Conservation (phyloP, 2,329 filamentous ascomycete genomes). For the Calonectria naviculata region DNA sequence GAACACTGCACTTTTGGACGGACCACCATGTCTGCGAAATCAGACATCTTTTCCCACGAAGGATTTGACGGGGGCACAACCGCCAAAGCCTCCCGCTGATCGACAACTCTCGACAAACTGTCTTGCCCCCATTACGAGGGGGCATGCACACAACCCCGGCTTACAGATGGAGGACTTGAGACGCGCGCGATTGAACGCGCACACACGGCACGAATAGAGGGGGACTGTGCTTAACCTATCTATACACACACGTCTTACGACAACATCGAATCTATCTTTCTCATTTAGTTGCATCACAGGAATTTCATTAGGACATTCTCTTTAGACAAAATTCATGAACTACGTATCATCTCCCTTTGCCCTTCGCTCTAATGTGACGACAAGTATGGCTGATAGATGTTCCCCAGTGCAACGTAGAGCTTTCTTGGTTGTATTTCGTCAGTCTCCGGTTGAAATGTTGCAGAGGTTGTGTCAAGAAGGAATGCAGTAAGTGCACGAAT, state of each 20-base stretch:
- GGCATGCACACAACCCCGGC: background rate
- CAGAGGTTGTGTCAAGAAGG: too few relatives aligned
- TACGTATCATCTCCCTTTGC: background rate
- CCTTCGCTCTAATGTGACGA: background rate
- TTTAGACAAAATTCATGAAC: background rate
- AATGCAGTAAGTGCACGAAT: too few relatives aligned
- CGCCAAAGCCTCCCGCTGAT: constrained; percentile 2
- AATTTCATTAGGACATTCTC: constrained; percentile 10
- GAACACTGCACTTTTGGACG: constrained; percentile 1
- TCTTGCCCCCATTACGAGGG: background rate
- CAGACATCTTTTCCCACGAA: background rate
- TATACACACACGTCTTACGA: background rate
- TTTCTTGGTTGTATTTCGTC: too few relatives aligned
- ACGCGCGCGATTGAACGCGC: background rate
- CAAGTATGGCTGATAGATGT: background rate
- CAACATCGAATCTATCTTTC: background rate
- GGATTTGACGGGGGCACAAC: background rate
- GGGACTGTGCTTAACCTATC: background rate
- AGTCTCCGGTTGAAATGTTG: too few relatives aligned
- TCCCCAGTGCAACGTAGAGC: too few relatives aligned
- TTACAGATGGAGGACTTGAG: background rate
- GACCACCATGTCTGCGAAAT: background rate
- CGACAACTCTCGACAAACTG: background rate
- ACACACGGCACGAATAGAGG: background rate
- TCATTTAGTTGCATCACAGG: background rate